Base-by-base conservation (phyloP, 257 asterid species). In the Salvia splendens region DNA sequence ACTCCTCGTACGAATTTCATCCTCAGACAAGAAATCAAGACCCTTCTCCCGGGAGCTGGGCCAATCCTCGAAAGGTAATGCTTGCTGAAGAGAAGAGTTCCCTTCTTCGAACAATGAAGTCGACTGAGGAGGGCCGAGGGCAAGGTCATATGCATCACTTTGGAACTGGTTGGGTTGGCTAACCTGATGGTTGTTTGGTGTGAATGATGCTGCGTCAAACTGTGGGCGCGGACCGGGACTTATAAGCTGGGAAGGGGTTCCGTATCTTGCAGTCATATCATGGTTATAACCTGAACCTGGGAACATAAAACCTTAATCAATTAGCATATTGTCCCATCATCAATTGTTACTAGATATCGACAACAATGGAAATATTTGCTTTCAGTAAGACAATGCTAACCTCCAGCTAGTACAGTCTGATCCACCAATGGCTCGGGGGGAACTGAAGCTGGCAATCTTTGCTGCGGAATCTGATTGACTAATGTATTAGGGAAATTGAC, bases 1-100 rank as follows among this genome's bases (percentile, higher is more conserved):
- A 66, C 97, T 91, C 80, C 88, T 87, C 47, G 85, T 59, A 17
- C 97, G 96, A 40, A 94, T 94, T 57, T 91, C 99, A 71, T 93
- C 99, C 75, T 88, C 97, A 0, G 96, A 88, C 76, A 94, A 50
- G 71, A 85, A 84, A 32, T 85, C 95, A n/a, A 71, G 79, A 6
- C 84, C 95, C 80, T 82, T 85, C 53, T 82, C 95, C 43, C 76
- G 82, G 68, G 77, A 78, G 65, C 61, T 81, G 59, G 92, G 50
- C 96, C 98, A 91, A 66, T 92, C 91, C n/a, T 80, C 95, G 12
- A 81, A 88, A 28, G 94, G 89, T 79, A 14, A 8, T 40, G 84
- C 24, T 65, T 78, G 91, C 28, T 80, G 85, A 67, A 69, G 80
- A 12, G 89, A 73, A 7, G 92, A 61, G 73, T 70, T 75, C 2